Evolutionary conservation across 1,139 yeast genomes (phyloP).

Genomic region (Meyerozyma elateridarum): DNA sequence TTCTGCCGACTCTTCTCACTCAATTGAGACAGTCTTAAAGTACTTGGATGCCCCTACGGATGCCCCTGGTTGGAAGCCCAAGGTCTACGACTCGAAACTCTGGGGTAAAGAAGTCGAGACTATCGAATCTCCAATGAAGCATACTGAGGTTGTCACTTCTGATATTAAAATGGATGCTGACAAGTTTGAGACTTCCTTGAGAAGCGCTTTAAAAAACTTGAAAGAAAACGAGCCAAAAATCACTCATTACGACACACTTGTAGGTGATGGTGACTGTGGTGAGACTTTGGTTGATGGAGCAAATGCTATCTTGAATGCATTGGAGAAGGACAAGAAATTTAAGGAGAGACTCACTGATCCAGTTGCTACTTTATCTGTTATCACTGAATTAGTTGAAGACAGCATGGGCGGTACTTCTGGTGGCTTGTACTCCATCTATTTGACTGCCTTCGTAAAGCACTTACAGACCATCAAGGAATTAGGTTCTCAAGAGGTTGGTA

Average conservation of each 20-base stretch:
- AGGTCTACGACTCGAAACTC: constrained; percentile 18
- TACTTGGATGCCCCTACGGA: constrained; percentile 65
- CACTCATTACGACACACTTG: constrained; percentile 80
- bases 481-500: constrained; percentile 17
- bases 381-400: constrained; percentile 68
- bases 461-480: constrained; percentile 28
- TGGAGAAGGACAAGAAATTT: constrained; percentile 34
- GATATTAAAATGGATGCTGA: constrained; percentile 39
- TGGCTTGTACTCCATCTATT: constrained; percentile 80
- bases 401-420: constrained; percentile 98
- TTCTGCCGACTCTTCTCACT: constrained; percentile 29
- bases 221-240: constrained; percentile 69
- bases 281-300: constrained; percentile 85
- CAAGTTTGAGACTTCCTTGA: constrained; percentile 34
- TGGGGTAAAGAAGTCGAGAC: constrained; percentile 19
- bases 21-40: constrained; percentile 30
- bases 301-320: constrained; percentile 56
- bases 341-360: constrained; percentile 48
- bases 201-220: constrained; percentile 46
- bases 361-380: constrained; percentile 41
- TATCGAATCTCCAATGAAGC: constrained; percentile 30
- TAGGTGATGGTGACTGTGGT: constrained; percentile 98
- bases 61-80: constrained; percentile 79
- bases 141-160: constrained; percentile 22
- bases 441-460: constrained; percentile 54